Base-by-base conservation (phyloP, 352 stramenopile species). In the Pythium sukuiense region DNA sequence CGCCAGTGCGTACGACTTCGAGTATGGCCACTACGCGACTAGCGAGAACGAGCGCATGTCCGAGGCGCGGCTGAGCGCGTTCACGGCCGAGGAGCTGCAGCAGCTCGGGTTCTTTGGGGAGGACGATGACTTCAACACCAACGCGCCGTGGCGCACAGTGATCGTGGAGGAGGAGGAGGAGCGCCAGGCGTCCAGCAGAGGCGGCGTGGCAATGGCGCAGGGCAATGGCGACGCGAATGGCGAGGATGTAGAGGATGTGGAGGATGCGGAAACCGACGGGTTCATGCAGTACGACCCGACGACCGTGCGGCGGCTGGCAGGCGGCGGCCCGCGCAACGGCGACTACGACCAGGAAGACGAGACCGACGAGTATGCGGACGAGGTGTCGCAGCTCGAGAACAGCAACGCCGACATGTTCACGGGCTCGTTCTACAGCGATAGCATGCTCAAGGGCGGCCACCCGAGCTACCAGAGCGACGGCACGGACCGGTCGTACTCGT, bases 401-500 rank as follows among this genome's bases (percentile, higher is more conserved):
- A 77, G 50, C 30, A 74, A 73, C 27, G 30, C 50, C 7, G 65
- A 76, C 50, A 59, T 80, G 32, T 85, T 71, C 2, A 70, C 65
- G 13, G 43, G 43, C 43, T 66, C 67, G 18, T 69, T 62, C 50
- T 69, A 73, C 43, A 65, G 55, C 49, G 67, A 73, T 29, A 69
- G 48, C 27, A 35, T 73, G n/a, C 20, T 66, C 54, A 76, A 74
- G 41, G 32, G 61, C 6, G 79, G 69, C 45, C 65, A 76, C 20
- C 71, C 66, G 41, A 88, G 76, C 29, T 71, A 66, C 65, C 45
- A 79, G 37, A 89, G 79, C 61, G 81, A 89, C 69, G 77, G 80
- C 56, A 90, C 81, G n/a, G 83, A 92, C 32, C 69, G 80, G 48
- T 92, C 83, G 41, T 73, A 84, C 29, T 90, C 83, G 26, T 77